Evolutionary conservation across 2,329 filamentous ascomycete genomes (phyloP), one percentile per base, ranked within the genome.

Genomic region (Fusarium lateritium): DNA sequence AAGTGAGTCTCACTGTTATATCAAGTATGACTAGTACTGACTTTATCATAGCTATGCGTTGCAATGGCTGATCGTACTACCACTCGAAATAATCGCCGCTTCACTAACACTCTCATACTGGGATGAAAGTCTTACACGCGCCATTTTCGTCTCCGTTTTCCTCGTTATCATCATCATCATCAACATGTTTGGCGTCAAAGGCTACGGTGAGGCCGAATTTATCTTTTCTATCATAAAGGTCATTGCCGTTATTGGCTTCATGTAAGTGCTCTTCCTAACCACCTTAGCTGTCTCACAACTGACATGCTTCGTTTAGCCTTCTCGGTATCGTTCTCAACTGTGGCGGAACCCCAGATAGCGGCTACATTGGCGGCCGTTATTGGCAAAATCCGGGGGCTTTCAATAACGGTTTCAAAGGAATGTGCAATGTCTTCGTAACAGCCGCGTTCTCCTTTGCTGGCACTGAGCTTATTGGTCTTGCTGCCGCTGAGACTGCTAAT

Each of bases 121-220:
- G 94, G 88, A 89, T 54, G 78, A 85, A 1, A 70, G 79, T 33
- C 79, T 94, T 56, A 86, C 89, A 28, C 89, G 90, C 67, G 89
- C 91, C 54, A 90, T 92, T 28, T 98, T 93, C 81, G 93, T 98
- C 26, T 88, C 92, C 42, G 83, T 98, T 43, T 98, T 98, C 79
- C 87, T 96, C 60, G 64, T 89, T 17, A 73, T 91, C 56, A 95
- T 97, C 71, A 85, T 97, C 44, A 73, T 80, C 31, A 97, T 98
- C 81, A 97, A 98, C 77, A 79, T 97, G 68, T 96, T 95, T 74
- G 94, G 94, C 51, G 92, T 98, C 67, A 92, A 92, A 76, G 93
- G 92, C 26, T 97, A 97, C 72, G 94, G 94, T 75, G 94, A 97
- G 79, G 93, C 93, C 17, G 94, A 97, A 75, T 97, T 97, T 71